Conservation (phyloP, 2,329 filamentous ascomycete genomes). For the Furcasterigmium sp. region DNA sequence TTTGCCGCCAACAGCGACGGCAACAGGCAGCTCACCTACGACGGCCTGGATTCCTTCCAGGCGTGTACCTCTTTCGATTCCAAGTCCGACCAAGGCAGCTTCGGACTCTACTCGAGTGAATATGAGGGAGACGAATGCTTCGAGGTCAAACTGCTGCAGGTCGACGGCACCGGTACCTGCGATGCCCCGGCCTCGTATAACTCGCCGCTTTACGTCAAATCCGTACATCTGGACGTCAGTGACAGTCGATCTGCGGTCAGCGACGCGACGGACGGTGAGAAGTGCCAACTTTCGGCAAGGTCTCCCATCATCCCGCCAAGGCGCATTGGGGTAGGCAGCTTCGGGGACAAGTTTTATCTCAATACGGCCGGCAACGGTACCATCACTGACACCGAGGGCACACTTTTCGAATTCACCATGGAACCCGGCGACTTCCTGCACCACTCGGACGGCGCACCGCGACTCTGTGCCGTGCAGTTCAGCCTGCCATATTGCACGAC, state of each 20-base stretch:
- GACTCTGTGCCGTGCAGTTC: constrained; percentile 1
- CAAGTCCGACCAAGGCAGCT: background rate
- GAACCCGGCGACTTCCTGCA: background rate
- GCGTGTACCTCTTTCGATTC: background rate
- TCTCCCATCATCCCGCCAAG: background rate
- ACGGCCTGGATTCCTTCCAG: background rate
- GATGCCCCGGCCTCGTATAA: background rate
- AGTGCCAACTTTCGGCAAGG: background rate
- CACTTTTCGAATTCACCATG: constrained; percentile 2
- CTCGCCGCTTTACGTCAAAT: background rate
- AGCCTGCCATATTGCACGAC: background rate
- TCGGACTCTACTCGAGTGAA: background rate
- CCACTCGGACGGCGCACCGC: background rate
- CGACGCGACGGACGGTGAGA: background rate
- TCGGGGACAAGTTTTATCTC: background rate
- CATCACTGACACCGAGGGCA: constrained; percentile 1
- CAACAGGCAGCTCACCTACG: background rate
- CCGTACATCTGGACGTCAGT: background rate
- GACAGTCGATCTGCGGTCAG: background rate
- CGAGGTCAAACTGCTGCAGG: background rate
- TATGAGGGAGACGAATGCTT: background rate
- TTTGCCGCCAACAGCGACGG: background rate
- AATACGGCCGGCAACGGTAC: background rate
- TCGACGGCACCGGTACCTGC: background rate
- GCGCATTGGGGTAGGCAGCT: background rate